Evolutionary conservation across 148 eudicot species (phyloP), one percentile per base, ranked within the genome.

Genomic region (Cornus kousa): DNA sequence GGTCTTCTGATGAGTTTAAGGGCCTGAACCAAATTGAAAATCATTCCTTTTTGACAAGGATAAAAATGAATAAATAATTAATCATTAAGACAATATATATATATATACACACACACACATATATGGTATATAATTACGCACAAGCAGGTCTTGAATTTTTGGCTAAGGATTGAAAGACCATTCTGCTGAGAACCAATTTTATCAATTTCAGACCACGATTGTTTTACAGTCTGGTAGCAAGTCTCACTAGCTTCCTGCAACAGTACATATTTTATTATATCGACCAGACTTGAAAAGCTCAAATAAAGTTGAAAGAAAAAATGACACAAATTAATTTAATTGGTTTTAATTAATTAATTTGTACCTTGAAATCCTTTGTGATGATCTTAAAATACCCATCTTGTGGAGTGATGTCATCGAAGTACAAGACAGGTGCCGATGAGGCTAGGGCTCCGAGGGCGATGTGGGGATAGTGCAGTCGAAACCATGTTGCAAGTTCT

Each of bases 401-500:
- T 74, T 85, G 73, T 5, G 88, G 88, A 10, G 85, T 83, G 12
- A 88, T 85, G 24, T 83, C 43, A 33, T 88, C 88, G 10, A 88
- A 88, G 50, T 90, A 80, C 20, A 88, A 86, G 77, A 90, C 77
- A 0, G 91, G 88, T 28, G 28, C 28, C 28, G 28, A 28, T 28
- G 28, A 28, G 28, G 28, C 28, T 28, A 28, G 28, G 28, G 28
- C 28, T 28, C 28, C 28, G 28, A 28, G 28, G 28, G 28, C 28
- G 28, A 28, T 28, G 28, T 28, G 93, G 8, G 93, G 91, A 79
- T 90, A 90, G 55, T 90, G 88, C 0, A 90, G 81, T 28, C 93
- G 74, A 66, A 90, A 88, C 93, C 93, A 90, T 22, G 88, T 33
- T 32, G 91, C 90, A 9, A 88, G 70, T 90, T 83, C 89, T 90